Evolutionary conservation across 768 basidiomycete species (phyloP), one percentile per base, ranked within the genome.

Genomic region (Suillus weaverae): DNA sequence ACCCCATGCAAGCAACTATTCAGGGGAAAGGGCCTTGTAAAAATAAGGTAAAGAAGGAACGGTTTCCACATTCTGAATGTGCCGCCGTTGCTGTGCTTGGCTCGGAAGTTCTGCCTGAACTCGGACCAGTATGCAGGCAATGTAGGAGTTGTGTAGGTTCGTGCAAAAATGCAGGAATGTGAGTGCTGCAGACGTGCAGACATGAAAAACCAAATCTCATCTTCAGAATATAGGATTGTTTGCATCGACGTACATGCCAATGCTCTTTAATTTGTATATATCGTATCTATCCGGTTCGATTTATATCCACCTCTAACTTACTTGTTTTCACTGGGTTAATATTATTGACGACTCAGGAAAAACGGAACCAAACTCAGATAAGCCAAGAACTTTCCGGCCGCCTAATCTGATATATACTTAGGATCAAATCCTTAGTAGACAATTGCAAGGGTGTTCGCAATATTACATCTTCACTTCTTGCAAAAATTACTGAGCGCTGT

Each of bases 301-400:
- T n/a, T n/a, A n/a, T n/a, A n/a, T n/a, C n/a, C n/a, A n/a, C n/a
- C n/a, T n/a, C n/a, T n/a, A n/a, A n/a, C n/a, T n/a, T n/a, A n/a
- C n/a, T n/a, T n/a, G n/a, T n/a, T n/a, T n/a, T n/a, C n/a, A n/a
- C n/a, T n/a, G n/a, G n/a, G n/a, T n/a, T n/a, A n/a, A n/a, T n/a
- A n/a, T 53, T 20, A 10, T 32, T 32, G 30, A 18, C 16, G 10
- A 46, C 44, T 46, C 9, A n/a, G n/a, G 44, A 20, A 20, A 43
- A 10, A 32, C 13, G 7, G 50, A 30, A 26, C 48, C 26, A 18
- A 32, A 14, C 22, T 80, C 73, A 73, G 77, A 73, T 74, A 74
- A 73, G 71, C 70, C 65, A 57, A 61, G 38, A 64, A 54, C 46
- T 65, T 64, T 60, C 33, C 61, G 61, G 26, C 20, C 60, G 61